A percentile compares a stretch with the other conserved stretches of the same genome.
These are phyloP conservation scores for Pyracantha coccinea DNA, from an alignment of 331 rosid genomes.

Conservation along the genomic window DNA sequence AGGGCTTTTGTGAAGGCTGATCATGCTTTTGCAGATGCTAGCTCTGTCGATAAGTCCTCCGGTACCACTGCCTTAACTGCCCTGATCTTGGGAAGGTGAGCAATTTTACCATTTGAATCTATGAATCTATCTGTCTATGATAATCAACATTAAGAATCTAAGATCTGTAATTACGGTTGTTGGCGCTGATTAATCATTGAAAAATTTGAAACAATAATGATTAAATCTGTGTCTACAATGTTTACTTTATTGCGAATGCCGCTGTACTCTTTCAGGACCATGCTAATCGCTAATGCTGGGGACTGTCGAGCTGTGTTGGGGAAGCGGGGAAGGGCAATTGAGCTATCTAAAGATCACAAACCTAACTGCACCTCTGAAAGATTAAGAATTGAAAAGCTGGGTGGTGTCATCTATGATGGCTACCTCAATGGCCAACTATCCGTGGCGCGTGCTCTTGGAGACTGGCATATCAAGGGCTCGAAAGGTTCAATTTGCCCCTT, in stretches of 20 bases:
- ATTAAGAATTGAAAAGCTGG: constrained; percentile 24
- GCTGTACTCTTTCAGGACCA: constrained; percentile 13
- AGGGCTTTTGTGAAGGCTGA: constrained; percentile 32
- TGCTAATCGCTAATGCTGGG: constrained; percentile 31
- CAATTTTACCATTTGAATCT: neutral
- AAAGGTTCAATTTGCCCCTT: constrained; percentile 24
- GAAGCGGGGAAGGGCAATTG: constrained; percentile 27
- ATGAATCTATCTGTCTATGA: neutral
- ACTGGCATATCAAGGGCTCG: constrained; percentile 32
- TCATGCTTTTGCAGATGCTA: constrained; percentile 30
- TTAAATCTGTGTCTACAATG: neutral
- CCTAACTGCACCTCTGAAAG: constrained; percentile 22
- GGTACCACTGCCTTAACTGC: constrained; percentile 36
- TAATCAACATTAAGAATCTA: neutral
- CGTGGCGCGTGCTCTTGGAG: constrained; percentile 32
- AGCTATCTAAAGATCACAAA: constrained; percentile 31
- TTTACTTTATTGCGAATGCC: neutral
- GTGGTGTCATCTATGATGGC: constrained; percentile 31
- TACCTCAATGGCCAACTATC: constrained; percentile 35
- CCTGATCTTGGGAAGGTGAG: constrained; percentile 29
- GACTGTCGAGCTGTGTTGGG: constrained; percentile 36
- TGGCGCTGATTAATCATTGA: neutral
- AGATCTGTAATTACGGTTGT: neutral
- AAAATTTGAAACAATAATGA: neutral
- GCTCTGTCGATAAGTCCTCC: constrained; percentile 25